Base-by-base conservation (phyloP, 495 filamentous ascomycete species). In the Penicillium argentinense region DNA sequence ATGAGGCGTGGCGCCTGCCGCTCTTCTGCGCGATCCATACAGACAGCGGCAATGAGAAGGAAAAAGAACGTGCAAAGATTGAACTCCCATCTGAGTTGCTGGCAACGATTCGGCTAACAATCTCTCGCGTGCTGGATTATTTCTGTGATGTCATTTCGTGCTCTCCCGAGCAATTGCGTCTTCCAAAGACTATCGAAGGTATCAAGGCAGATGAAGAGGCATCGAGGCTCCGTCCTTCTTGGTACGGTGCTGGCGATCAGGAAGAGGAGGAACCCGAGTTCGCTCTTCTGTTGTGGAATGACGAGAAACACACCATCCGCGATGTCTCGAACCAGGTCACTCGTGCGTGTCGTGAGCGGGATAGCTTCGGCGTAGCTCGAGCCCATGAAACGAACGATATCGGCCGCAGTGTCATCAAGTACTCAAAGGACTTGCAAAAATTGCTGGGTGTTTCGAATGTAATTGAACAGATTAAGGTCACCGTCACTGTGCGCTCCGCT, bases 141-240 rank as follows among this genome's bases (percentile, higher is more conserved):
- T 81, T 97, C 42, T 95, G 89, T 66, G 93, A 98, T 74, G 91
- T 98, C 49, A 88, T 98, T 39, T 96, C 93, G 2, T 98, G 93
- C 67, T 93, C 95, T 5, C 95, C 95, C 4, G 93, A 98, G 64
- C 91, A 97, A 67, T 72, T 98, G 29, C 82, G 93, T 27, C 76
- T 96, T 42, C 76, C 81, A 1, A 98, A 97, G 71, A 85, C 88
- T 1, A 80, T 82, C 43, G 81, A 88, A 45, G 84, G 78, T 7
- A 93, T 98, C 39, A 70, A 79, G 47, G 74, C 82, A 42, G 95
- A 98, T 62, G 93, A 97, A 68, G 74, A 76, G 39, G 76, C 77
- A 47, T 96, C 93, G 9, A 75, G 90, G 29, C 68, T 98, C 26
- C 78, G 78, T 12, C 78, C 86, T 0, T 78, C 78, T 13, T 95